Conservation (phyloP, 2,329 filamentous ascomycete genomes). For the Sclerotinia glacialis region DNA sequence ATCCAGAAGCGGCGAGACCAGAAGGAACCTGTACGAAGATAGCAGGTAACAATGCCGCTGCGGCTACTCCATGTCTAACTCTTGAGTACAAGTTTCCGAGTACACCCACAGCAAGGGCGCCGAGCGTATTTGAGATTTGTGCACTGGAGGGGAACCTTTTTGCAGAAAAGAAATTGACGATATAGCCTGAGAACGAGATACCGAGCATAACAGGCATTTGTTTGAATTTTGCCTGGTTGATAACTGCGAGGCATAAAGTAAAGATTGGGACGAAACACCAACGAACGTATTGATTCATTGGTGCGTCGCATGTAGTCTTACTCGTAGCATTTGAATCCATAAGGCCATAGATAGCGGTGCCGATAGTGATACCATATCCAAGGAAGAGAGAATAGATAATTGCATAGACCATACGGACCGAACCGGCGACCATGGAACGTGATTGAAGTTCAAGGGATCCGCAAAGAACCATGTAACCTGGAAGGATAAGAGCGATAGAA, state of each 20-base stretch:
- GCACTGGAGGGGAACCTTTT: slow-evolving; percentile 65
- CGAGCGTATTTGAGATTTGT: slow-evolving; percentile 73
- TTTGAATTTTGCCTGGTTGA: slow-evolving; percentile 80
- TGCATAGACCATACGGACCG: slow-evolving; percentile 57
- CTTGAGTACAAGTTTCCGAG: slow-evolving; percentile 75
- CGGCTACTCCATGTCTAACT: slow-evolving; percentile 62
- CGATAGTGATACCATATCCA: slow-evolving; percentile 56
- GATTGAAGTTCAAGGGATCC: slow-evolving; percentile 56
- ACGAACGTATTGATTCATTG: slow-evolving; percentile 51
- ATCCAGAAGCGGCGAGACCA: slow-evolving; percentile 59
- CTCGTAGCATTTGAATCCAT: slow-evolving; percentile 49
- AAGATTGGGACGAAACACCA: slow-evolving; percentile 75
- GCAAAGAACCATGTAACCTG: slow-evolving; percentile 61
- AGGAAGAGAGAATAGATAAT: slow-evolving; percentile 58
- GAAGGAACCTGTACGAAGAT: slow-evolving; percentile 73
- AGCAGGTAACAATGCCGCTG: slow-evolving; percentile 79
- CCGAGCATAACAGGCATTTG: slow-evolving; percentile 75
- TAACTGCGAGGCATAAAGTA: slow-evolving; percentile 67
- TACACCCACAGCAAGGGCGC: slow-evolving; percentile 72
- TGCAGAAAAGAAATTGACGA: slow-evolving; percentile 72
- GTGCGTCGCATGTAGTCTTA: slow-evolving; percentile 46
- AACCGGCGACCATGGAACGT: slow-evolving; percentile 53
- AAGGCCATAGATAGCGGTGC: slow-evolving; percentile 53
- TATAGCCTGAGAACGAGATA: slow-evolving; percentile 70
- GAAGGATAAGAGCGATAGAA: slow-evolving; percentile 63